Conservation (phyloP, 306 rosid genomes). For the Acacia crassicarpa region DNA sequence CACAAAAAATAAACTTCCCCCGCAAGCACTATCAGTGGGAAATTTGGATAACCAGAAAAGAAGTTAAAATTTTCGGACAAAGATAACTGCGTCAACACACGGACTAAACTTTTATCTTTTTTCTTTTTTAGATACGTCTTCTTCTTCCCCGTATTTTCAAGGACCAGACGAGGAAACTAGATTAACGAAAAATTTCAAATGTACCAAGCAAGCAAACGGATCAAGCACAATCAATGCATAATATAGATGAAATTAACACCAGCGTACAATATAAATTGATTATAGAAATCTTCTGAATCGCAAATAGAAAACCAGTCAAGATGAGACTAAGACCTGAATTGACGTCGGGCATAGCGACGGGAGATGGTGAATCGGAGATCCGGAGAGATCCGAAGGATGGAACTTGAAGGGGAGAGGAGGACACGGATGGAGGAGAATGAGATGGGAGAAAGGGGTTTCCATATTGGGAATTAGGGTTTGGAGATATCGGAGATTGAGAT, state of each 20-base stretch:
- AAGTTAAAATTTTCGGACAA: not conserved
- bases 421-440: conserved; percentile 21
- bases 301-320: not conserved
- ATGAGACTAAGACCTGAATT: conserved; percentile 41
- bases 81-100: not conserved
- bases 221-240: not conserved
- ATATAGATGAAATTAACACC: not conserved
- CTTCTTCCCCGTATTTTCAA: not conserved
- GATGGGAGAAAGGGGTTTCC: conserved; percentile 33
- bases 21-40: not conserved
- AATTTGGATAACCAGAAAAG: not conserved
- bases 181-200: not conserved
- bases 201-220: not conserved
- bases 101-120: not conserved
- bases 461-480: conserved; percentile 71
- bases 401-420: conserved; percentile 40
- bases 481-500: conserved; percentile 42
- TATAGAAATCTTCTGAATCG: not conserved
- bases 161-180: not conserved
- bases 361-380: conserved; percentile 53
- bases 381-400: conserved; percentile 54
- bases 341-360: conserved; percentile 5
- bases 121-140: not conserved
- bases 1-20: not conserved
- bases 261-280: not conserved